These are phyloP conservation scores for Vitellaria paradoxa DNA, from an alignment of 179 eudicot genomes.

Conservation along the genomic window DNA sequence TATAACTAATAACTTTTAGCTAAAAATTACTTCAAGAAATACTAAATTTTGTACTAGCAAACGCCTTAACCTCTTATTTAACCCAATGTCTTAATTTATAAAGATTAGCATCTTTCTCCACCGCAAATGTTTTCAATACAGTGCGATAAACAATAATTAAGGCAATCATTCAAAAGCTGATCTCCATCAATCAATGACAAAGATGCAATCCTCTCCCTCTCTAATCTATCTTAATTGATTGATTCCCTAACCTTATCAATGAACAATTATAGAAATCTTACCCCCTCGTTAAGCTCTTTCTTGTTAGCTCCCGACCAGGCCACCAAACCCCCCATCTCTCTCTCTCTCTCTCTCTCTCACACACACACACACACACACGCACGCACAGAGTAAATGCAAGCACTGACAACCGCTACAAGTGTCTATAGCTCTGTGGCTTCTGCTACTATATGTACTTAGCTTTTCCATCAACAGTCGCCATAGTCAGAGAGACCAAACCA, in stretches of 20 bases:
- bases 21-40: too few relatives aligned
- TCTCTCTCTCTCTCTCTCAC: constrained; percentile 20
- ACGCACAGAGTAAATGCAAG: not conserved
- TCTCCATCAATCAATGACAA: constrained; percentile 47
- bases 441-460: not conserved
- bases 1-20: too few relatives aligned
- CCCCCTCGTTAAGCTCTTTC: not conserved
- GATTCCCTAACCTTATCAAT: constrained; percentile 22
- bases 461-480: not conserved
- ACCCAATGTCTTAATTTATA: too few relatives aligned
- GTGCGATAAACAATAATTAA: constrained; percentile 14
- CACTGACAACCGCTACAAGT: constrained; percentile 9
- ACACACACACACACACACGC: constrained; percentile 9
- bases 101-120: too few relatives aligned
- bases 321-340: constrained; percentile 14
- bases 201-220: constrained; percentile 35
- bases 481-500: not conserved
- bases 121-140: too few relatives aligned
- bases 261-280: constrained; percentile 20
- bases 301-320: constrained; percentile 8
- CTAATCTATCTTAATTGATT: not conserved
- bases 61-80: too few relatives aligned
- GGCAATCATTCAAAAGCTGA: constrained; percentile 34
- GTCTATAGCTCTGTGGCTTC: not conserved
- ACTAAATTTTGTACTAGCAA: too few relatives aligned